Evolutionary conservation across 2,329 filamentous ascomycete genomes (phyloP), one percentile per base, ranked within the genome.

Genomic region (Xylaria arbuscula): DNA sequence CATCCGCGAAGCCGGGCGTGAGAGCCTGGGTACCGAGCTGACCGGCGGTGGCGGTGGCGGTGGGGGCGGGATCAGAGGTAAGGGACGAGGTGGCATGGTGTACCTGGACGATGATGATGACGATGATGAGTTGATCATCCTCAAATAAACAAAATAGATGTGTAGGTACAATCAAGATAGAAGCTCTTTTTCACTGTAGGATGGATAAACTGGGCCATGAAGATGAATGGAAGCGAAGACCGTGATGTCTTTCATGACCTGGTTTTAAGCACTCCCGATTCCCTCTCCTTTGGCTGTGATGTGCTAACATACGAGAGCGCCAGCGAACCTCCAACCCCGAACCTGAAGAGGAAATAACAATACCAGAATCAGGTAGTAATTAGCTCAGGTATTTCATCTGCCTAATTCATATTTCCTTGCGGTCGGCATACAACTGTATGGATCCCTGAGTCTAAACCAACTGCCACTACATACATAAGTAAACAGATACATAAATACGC

Each of bases 1-100:
- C 0, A 94, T 94, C 70, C 87, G 89, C 63, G 91, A 93, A 79
- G 92, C 92, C 3, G 92, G 92, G 0, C 84, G 91, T 68, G 92
- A 94, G 76, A 93, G 91, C 75, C 77, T 94, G 1, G 89, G 90
- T 10, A 82, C 79, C n/a, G 86, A 87, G 60, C 78, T 82, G 19
- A 38, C 36, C 2, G 32, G 45, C 17, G 58, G 53, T 3, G 53
- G 40, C n/a, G n/a, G n/a, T n/a, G n/a, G n/a, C 2, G 32, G 45
- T 13, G 58, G 53, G 2, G 53, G 40, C n/a, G 62, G 55, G 15
- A 42, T 5, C 5, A 47, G 45, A 8, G 17, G 50, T 2, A 24
- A 50, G n/a, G 57, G 53, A 32, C 47, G 47, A 28, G 28, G 28
- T 7, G 55, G 66, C 1, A 70, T 72, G 69, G 68, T 70, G 45